Base-by-base conservation (phyloP, 2,329 filamentous ascomycete species). In the Gaeumannomyces tritici region DNA sequence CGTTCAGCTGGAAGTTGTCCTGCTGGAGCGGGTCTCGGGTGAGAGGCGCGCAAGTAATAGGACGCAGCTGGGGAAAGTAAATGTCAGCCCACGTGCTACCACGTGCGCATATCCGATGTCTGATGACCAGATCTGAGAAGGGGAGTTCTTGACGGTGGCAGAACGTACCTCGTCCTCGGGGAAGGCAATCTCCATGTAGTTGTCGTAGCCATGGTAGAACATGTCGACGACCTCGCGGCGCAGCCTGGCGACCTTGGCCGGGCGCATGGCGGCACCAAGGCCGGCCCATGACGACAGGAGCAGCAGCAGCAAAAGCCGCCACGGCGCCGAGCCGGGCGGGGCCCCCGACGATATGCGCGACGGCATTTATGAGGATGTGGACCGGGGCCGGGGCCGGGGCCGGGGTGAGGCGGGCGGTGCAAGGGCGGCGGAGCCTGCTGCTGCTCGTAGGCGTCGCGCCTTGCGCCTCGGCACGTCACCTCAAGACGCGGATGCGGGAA, bases 161-260 rank as follows among this genome's bases (percentile, higher is more conserved):
- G n/a, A 35, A 57, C 71, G 61, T 73, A 87, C 85, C 83, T 95
- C 95, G 71, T 99, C 95, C 75, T 98, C 95, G 15, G 95, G 95
- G 71, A 97, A 99, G 63, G 93, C 95, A 74, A 96, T 82, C 67
- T 84, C 77, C 87, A 97, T 95, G 79, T 99, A 99, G 74, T 93
- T 96, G 76, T 93, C 87, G 78, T 88, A 98, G 64, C 95, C 95
- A 80, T 99, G 95, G 75, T 96, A 96, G 79, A 98, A 98, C 83
- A 98, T 91, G 68, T 90, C 82, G 63, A 86, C 83, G 13, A 85
- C 86, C 63, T 86, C 81, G 66, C 78, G 79, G 61, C 85, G 80
- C 69, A 88, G 73, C 68, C 81, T 76, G 59, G 79, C 77, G 64
- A 87, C 76, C 68, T 77, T 79, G 64, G 77, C 77, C n/a, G 80